Conservation (phyloP, 2,329 filamentous ascomycete genomes). For the Grosmannia huntii region DNA sequence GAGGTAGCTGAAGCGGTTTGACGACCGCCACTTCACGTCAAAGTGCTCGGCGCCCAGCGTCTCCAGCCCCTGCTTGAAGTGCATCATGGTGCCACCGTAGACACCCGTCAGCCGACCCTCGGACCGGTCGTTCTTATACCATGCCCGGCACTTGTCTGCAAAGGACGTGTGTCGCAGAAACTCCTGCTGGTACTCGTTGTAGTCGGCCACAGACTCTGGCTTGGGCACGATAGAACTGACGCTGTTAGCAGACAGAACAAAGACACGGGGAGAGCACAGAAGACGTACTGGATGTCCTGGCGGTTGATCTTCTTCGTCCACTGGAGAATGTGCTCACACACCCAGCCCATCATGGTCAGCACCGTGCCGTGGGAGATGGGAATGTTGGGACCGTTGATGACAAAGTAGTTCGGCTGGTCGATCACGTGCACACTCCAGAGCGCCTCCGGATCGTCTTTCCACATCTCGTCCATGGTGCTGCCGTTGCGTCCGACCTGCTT, state of each 20-base stretch:
- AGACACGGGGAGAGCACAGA: not conserved
- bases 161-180: conserved; percentile 19
- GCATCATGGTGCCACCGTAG: conserved; percentile 1
- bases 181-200: conserved; percentile 16
- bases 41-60: not conserved
- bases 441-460: not conserved
- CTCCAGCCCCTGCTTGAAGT: not conserved
- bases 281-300: not conserved
- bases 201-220: conserved; percentile 11
- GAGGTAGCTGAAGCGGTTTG: not conserved
- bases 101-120: not conserved
- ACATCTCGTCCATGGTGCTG: not conserved
- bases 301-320: not conserved
- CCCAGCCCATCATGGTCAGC: conserved; percentile 2
- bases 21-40: not conserved
- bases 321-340: conserved; percentile 27
- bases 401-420: conserved; percentile 1
- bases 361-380: conserved; percentile 2
- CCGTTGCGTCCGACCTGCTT: not conserved
- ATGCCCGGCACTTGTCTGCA: conserved; percentile 15
- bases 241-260: conserved; percentile 2
- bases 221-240: conserved; percentile 5
- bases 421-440: not conserved
- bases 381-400: conserved; percentile 1
- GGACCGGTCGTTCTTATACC: conserved; percentile 21